A percentile compares a stretch with the other conserved stretches of the same genome.
phyloP scores from a whole-genome alignment of 352 stramenopile genomes.

The Phytopythium ostracodes region DNA sequence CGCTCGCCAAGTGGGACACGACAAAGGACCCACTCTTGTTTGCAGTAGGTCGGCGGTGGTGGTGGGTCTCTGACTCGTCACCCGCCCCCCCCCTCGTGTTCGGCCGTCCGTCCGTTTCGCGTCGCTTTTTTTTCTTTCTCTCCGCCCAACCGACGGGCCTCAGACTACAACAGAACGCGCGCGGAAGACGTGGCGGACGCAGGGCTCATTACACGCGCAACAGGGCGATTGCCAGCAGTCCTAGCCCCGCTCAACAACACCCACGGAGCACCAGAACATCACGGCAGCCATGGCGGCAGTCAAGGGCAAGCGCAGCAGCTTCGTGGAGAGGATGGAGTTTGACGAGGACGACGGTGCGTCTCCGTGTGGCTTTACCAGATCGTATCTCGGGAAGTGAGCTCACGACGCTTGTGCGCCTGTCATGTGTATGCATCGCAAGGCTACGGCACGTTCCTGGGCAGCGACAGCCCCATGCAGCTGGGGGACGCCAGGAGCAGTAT shows the following conservation, averaged over 20 bases:
- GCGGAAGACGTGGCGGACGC: too few relatives aligned
- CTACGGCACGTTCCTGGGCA: slow-evolving; percentile 3
- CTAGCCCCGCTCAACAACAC: too few relatives aligned
- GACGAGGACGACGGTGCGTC: slow-evolving; percentile 6
- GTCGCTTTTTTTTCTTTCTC: background rate
- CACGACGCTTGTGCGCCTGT: background rate
- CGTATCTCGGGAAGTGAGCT: background rate
- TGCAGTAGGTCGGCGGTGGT: too few relatives aligned
- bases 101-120: background rate
- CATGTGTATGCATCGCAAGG: background rate
- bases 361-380: too few relatives aligned
- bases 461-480: background rate
- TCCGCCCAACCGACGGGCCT: background rate
- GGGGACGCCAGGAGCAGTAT: background rate
- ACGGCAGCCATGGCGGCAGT: background rate
- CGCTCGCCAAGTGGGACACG: background rate
- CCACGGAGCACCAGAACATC: too few relatives aligned
- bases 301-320: slow-evolving; percentile 5
- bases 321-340: slow-evolving; percentile 10
- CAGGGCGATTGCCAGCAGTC: too few relatives aligned
- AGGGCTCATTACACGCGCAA: background rate
- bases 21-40: too few relatives aligned
- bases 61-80: background rate
- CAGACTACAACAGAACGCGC: too few relatives aligned
- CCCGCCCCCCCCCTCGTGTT: background rate